Evolutionary conservation across 768 basidiomycete genomes (phyloP).

Genomic region (Hirschioporus abietinus): DNA sequence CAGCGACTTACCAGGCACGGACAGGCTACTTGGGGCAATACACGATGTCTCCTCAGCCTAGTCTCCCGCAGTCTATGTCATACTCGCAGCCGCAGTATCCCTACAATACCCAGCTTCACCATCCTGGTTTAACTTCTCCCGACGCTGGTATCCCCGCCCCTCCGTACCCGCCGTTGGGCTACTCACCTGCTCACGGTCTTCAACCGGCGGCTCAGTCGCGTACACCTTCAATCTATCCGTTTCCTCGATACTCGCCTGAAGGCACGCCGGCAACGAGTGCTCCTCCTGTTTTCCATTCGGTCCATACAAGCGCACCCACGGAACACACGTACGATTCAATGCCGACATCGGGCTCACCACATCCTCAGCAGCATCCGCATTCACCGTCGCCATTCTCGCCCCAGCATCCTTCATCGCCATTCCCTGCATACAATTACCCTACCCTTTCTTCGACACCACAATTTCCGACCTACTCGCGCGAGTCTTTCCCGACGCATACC

Average conservation of each 20-base stretch:
- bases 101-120: constrained; percentile 29
- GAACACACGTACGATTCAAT: neutral
- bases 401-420: constrained; percentile 14
- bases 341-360: constrained; percentile 20
- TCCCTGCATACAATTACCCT: constrained; percentile 13
- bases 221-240: constrained; percentile 30
- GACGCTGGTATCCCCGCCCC: constrained; percentile 5
- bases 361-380: constrained; percentile 26
- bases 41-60: constrained; percentile 38
- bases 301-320: neutral
- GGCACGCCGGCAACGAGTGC: neutral
- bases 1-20: constrained; percentile 29
- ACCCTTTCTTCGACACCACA: constrained; percentile 6
- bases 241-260: constrained; percentile 28
- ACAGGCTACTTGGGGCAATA: constrained; percentile 40
- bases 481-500: neutral
- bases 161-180: constrained; percentile 2
- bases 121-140: constrained; percentile 11
- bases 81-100: constrained; percentile 34
- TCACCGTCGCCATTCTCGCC: constrained; percentile 16
- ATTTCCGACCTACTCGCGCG: constrained; percentile 4
- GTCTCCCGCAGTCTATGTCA: constrained; percentile 23
- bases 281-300: neutral
- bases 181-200: neutral
- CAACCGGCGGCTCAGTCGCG: constrained; percentile 19